Evolutionary conservation across 1,284 basidiomycete genomes (phyloP).

Genomic region (Pseudozyma hubeiensis): DNA sequence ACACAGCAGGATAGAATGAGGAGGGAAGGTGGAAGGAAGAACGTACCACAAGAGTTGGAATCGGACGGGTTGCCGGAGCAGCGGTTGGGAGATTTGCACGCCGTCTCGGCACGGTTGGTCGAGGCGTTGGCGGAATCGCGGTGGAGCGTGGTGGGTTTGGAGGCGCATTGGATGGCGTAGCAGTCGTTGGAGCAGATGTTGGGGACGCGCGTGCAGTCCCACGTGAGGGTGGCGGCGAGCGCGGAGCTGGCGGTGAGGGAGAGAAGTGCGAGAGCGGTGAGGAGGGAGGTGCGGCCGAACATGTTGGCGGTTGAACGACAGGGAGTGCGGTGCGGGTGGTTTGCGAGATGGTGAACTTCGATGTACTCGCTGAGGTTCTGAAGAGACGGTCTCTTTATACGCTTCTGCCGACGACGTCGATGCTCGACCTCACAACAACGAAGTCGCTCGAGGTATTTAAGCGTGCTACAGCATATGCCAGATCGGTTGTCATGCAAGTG

Average conservation of each 20-base stretch:
- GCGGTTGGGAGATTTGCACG: constrained; percentile 53
- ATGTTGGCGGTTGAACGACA: neutral
- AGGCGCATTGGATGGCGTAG: constrained; percentile 52
- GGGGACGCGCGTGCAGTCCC: constrained; percentile 55
- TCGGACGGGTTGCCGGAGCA: constrained; percentile 38
- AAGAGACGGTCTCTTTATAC: too few relatives aligned
- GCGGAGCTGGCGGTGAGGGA: neutral
- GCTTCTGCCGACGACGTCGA: too few relatives aligned
- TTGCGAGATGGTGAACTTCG: too few relatives aligned
- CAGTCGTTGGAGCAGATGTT: constrained; percentile 60
- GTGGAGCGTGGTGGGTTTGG: constrained; percentile 52
- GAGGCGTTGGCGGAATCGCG: constrained; percentile 48
- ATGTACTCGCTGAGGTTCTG: too few relatives aligned
- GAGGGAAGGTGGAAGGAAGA: constrained; percentile 4
- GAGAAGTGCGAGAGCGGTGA: constrained; percentile 9
- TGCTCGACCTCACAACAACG: too few relatives aligned
- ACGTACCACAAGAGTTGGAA: constrained; percentile 50
- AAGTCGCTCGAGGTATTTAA: too few relatives aligned
- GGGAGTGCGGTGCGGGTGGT: neutral
- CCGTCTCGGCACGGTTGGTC: constrained; percentile 41
- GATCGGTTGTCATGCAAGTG: too few relatives aligned
- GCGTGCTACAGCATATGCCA: too few relatives aligned
- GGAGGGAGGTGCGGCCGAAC: neutral
- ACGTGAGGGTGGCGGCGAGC: constrained; percentile 42
- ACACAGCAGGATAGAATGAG: constrained; percentile 7